Evolutionary conservation across 768 basidiomycete genomes (phyloP).

Genomic region (Ramaria sp.): DNA sequence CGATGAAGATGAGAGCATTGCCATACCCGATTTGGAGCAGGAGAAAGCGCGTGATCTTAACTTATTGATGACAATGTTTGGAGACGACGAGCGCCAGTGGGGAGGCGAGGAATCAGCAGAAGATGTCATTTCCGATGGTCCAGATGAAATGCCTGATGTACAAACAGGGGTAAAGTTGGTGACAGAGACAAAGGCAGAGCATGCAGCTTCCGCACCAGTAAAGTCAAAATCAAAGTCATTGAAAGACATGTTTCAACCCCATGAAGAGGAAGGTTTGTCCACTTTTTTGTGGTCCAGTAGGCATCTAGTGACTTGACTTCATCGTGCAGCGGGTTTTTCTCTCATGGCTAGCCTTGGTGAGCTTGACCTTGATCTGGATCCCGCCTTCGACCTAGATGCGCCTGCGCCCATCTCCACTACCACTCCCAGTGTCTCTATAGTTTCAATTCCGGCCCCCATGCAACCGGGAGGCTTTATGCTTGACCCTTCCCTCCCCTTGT

Average conservation of each 20-base stretch:
- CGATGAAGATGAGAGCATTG: not conserved
- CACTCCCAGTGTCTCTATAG: not conserved
- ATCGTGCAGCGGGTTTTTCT: slow-evolving; percentile 52
- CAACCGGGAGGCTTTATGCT: slow-evolving; percentile 24
- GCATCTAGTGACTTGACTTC: not conserved
- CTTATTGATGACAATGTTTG: slow-evolving; percentile 36
- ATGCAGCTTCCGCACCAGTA: not conserved
- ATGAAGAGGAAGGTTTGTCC: slow-evolving; percentile 52
- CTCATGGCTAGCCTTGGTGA: slow-evolving; percentile 42
- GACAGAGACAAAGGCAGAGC: slow-evolving; percentile 10
- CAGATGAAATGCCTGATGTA: not conserved
- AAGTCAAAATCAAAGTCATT: slow-evolving; percentile 19
- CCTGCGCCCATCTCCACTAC: slow-evolving; percentile 3
- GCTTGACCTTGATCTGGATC: slow-evolving; percentile 60
- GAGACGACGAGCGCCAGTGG: slow-evolving; percentile 41
- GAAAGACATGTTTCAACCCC: slow-evolving; percentile 67
- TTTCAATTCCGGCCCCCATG: not conserved
- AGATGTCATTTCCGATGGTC: slow-evolving; percentile 24
- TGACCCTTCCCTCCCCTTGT: slow-evolving; percentile 45
- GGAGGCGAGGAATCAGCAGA: slow-evolving; percentile 45
- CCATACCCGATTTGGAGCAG: slow-evolving; percentile 21
- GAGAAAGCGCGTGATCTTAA: slow-evolving; percentile 39
- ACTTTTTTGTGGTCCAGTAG: not conserved
- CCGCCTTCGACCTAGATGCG: slow-evolving; percentile 31
- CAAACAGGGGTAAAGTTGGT: not conserved